Evolutionary conservation across 345 rosid species (phyloP), one percentile per base, ranked within the genome.

Genomic region (Laguncularia racemosa): DNA sequence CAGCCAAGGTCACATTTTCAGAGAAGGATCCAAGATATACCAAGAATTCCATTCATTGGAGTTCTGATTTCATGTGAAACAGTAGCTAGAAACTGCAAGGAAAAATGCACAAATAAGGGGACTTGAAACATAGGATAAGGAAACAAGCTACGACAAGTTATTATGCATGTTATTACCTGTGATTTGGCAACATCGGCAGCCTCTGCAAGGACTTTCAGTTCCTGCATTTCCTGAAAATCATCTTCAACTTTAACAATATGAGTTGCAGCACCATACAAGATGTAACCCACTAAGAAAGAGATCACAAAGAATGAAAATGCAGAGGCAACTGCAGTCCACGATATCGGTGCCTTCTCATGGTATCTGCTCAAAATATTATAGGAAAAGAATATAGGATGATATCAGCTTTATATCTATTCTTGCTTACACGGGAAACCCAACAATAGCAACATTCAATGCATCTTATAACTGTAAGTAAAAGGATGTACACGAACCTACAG

Each of bases 111-210:
- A 44, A 18, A 28, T 38, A 44, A 48, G 58, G 71, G 43, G 26
- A 46, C 20, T 21, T n/a, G 8, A 45, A 45, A 46, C 18, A 23
- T 33, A 64, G 16, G 15, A 18, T 18, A 12, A 44, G 28, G 20
- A 33, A 5, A 13, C 28, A 16, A 21, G 46, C 40, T 13, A 15
- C 16, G 28, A 49, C 43, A 40, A 33, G 17, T 23, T 3, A 20
- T 33, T 0, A 21, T 14, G 33, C 46, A 33, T 33, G 6, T 33
- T 33, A 19, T 13, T 63, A 83, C 95, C 89, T 85, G 97, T 2
- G 99, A 93, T 76, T 93, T 93, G 46, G 99, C 97, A 44, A 89
- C 84, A 76, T 93, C 99, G 55, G 99, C 99, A 68, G 96, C 97
- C 76, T 93, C 99, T 52, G 99, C 99, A 72, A 73, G 83, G 23